Evolutionary conservation across 148 eudicot genomes (phyloP), one percentile per base, ranked within the genome.

Genomic region (Rhododendron ovatum): DNA sequence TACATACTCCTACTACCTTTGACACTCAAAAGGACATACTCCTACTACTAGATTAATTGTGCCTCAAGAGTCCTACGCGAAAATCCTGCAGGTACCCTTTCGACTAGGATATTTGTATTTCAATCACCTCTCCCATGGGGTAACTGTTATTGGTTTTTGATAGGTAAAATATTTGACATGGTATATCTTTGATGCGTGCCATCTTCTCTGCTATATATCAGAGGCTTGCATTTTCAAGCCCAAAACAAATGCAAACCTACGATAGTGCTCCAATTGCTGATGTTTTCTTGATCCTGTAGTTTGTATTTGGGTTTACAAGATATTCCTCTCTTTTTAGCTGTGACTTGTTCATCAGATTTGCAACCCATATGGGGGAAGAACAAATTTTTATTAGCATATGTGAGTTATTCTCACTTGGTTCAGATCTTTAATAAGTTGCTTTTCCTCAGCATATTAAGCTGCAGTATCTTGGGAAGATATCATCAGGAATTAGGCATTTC

Each of bases 201-300:
- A 13, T 50, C 59, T 15, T 51, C 24, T 50, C 18, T 7, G 63
- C 53, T 28, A 50, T 48, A 48, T 48, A 30, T 55, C 7, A 17
- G 71, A 80, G 28, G 24, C 65, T 80, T 80, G n/a, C 48, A 75
- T 71, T 71, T 26, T 30, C 39, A 3, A 13, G 17, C 73, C 61
- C 33, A 26, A 65, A 65, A 65, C 30, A 73, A 73, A 73, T 35
- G 22, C 61, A 80, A 48, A 43, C 82, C 41, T 80, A 15, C 8
- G 35, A 80, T 50, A 53, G 83, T 80, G 65, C 24, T 80, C 82
- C 37, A 28, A 80, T 80, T 79, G 61, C 61, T 22, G 26, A 71
- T 43, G 17, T 48, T 79, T 28, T 79, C 35, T 48, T 39, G 26
- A 48, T 71, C 30, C 17, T 71, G 39, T 28, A 2, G 59, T 13